These are phyloP conservation scores for Rhodotorula diobovata DNA, from an alignment of 768 basidiomycete genomes.

Conservation along the genomic window DNA sequence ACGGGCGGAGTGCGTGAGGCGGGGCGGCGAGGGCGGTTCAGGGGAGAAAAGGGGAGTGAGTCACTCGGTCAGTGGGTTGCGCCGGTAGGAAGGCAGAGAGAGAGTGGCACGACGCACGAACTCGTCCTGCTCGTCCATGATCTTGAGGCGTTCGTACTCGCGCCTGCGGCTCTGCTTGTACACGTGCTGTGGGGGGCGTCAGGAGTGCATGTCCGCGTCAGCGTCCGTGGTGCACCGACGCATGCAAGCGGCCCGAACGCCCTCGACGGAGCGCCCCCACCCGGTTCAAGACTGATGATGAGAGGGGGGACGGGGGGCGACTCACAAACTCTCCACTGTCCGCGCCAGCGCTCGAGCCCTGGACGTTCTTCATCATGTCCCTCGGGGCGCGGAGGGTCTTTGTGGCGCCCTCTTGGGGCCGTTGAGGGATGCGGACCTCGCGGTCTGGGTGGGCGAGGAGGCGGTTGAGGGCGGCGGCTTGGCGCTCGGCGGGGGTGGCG, in stretches of 20 bases:
- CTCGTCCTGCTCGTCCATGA: slow-evolving; percentile 75
- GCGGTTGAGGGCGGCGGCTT: slow-evolving; percentile 69
- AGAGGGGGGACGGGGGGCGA: neutral
- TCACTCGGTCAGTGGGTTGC: no score
- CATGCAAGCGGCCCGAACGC: no score
- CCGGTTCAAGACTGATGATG: no score
- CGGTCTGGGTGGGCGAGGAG: slow-evolving; percentile 86
- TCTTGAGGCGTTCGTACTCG: slow-evolving; percentile 88
- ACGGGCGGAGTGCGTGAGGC: neutral
- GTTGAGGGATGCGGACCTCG: slow-evolving; percentile 69
- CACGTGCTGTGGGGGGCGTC: slow-evolving; percentile 74
- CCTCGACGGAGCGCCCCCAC: no score
- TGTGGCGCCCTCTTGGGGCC: slow-evolving; percentile 59
- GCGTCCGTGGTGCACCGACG: neutral
- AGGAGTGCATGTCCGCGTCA: neutral
- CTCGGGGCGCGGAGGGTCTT: slow-evolving; percentile 73
- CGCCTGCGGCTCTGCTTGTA: slow-evolving; percentile 91
- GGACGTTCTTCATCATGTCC: slow-evolving; percentile 94
- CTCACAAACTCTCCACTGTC: slow-evolving; percentile 62
- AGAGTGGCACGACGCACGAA: slow-evolving; percentile 56
- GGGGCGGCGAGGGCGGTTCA: no score
- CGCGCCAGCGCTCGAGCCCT: slow-evolving; percentile 93
- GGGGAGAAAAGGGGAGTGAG: no score
- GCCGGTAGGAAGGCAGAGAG: no score
- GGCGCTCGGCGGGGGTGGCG: slow-evolving; percentile 50